Conservation (phyloP, 1,284 basidiomycete species). For the Mycena citricolor region DNA sequence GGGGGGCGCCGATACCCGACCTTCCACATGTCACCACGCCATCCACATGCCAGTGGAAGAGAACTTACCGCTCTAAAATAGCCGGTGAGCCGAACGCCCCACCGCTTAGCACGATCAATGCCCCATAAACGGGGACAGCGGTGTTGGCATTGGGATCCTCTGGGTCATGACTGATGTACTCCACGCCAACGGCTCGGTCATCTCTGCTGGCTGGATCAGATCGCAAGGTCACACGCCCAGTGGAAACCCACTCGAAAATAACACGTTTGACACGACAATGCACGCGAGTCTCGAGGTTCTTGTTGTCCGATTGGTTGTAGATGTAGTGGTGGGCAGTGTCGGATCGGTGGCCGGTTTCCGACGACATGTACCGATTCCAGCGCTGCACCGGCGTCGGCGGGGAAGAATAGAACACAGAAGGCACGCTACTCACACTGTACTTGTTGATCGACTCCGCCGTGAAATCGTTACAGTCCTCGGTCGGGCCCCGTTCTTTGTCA, state of each 20-base stretch:
- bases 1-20: slow-evolving; percentile 48
- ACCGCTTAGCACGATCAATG: slow-evolving; percentile 47
- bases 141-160: slow-evolving; percentile 25
- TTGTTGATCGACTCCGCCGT: slow-evolving; percentile 33
- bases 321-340: slow-evolving; percentile 59
- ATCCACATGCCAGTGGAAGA: slow-evolving; percentile 22
- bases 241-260: slow-evolving; percentile 45
- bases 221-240: background rate
- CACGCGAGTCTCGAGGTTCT: slow-evolving; percentile 42
- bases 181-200: slow-evolving; percentile 53
- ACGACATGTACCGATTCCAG: slow-evolving; percentile 46
- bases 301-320: slow-evolving; percentile 47
- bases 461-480: slow-evolving; percentile 47
- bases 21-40: slow-evolving; percentile 12
- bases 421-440: slow-evolving; percentile 42
- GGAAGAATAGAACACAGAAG: background rate
- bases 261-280: slow-evolving; percentile 45
- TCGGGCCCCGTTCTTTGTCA: slow-evolving; percentile 41
- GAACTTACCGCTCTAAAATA: slow-evolving; percentile 45
- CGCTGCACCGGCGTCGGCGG: background rate
- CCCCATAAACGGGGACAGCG: slow-evolving; percentile 36
- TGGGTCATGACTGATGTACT: slow-evolving; percentile 45
- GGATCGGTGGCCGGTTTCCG: slow-evolving; percentile 51
- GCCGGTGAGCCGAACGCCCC: slow-evolving; percentile 56
- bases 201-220: slow-evolving; percentile 34